Conservation (phyloP, 441 rosid genomes). For the Aleurites moluccanus region DNA sequence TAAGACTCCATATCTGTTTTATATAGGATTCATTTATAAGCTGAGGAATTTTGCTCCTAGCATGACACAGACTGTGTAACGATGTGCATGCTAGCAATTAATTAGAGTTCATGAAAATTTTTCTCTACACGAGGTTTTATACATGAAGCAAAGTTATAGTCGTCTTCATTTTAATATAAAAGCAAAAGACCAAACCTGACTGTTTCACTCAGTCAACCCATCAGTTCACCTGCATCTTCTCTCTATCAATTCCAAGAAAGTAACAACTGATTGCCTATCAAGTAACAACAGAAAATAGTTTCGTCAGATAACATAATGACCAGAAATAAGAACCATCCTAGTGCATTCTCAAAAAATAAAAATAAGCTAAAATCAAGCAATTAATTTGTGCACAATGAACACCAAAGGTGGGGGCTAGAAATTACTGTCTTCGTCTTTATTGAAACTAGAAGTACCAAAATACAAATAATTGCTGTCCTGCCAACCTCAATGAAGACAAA, state of each 20-base stretch:
- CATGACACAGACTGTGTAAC: background rate
- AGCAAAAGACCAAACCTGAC: constrained; percentile 3
- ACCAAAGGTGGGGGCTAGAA: background rate
- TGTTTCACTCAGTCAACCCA: background rate
- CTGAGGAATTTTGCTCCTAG: background rate
- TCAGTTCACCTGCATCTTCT: background rate
- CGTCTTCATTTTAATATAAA: background rate
- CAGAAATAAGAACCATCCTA: background rate
- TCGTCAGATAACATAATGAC: background rate
- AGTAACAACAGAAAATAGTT: background rate
- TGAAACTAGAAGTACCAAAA: background rate
- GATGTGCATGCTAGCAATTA: background rate
- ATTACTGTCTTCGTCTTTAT: background rate
- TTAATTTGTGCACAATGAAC: background rate
- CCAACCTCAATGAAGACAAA: background rate
- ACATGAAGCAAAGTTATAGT: background rate
- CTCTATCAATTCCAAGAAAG: background rate
- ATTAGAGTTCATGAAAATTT: background rate
- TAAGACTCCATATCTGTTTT: too few relatives aligned
- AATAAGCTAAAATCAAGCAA: background rate
- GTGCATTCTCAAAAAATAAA: too few relatives aligned
- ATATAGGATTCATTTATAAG: too few relatives aligned
- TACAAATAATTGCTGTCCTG: background rate
- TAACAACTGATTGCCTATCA: constrained; percentile 1
- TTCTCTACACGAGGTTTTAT: background rate